Conservation (phyloP, 345 rosid species). For the Arabis alpina region DNA sequence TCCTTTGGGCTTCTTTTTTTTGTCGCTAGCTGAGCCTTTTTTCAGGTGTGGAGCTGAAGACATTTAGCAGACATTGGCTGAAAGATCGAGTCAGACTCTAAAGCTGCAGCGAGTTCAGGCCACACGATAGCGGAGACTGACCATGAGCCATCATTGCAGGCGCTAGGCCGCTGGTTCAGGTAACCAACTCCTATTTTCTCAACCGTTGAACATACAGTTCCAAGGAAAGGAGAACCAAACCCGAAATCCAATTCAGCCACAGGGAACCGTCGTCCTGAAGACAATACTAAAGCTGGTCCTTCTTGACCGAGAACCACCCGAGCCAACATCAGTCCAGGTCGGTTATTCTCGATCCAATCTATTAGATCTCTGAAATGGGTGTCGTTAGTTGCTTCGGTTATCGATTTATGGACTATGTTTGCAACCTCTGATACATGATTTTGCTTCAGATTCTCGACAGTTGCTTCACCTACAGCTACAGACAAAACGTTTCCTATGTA, state of each 20-base stretch:
- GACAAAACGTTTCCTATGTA: conserved; percentile 86
- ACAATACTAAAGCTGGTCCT: conserved; percentile 75
- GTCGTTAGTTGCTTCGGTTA: conserved; percentile 56
- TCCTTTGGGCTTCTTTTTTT: not conserved
- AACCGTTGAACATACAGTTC: conserved; percentile 61
- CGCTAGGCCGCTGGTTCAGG: conserved; percentile 84
- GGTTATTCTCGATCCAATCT: conserved; percentile 84
- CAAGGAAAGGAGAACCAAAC: conserved; percentile 70
- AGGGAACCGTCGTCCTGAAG: conserved; percentile 75
- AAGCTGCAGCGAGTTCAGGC: conserved; percentile 69
- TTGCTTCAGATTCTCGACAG: conserved; percentile 50
- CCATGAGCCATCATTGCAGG: conserved; percentile 75
- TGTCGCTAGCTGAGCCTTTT: not conserved
- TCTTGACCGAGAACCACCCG: conserved; percentile 64
- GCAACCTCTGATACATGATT: conserved; percentile 63
- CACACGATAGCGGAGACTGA: conserved; percentile 71
- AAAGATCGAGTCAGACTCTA: conserved; percentile 76
- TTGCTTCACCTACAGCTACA: conserved; percentile 67
- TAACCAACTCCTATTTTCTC: conserved; percentile 73
- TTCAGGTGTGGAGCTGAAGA: conserved; percentile 50
- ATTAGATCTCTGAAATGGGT: conserved; percentile 78
- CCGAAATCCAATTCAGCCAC: conserved; percentile 80
- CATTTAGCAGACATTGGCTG: conserved; percentile 66
- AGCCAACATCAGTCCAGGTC: conserved; percentile 85
- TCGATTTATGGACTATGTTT: conserved; percentile 57